Conservation (phyloP, 2,329 filamentous ascomycete species). For the Hirsutella minnesotensis region DNA sequence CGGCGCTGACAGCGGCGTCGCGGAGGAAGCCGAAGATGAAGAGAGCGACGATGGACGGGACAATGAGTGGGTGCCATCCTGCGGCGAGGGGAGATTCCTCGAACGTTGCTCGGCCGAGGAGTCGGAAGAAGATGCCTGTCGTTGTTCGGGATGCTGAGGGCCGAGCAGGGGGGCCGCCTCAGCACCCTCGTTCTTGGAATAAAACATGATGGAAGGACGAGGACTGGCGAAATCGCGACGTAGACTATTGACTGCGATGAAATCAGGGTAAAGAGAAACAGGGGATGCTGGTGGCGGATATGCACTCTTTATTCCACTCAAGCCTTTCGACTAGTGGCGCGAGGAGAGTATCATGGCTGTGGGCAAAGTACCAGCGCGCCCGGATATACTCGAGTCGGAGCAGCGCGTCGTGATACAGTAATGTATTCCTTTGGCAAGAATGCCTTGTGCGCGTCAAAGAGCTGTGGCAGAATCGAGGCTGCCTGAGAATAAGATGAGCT, state of each 20-base stretch:
- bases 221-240: too few species aligned
- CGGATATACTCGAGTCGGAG: too few species aligned
- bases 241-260: too few species aligned
- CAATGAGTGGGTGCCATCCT: too few species aligned
- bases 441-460: too few species aligned
- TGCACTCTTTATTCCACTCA: not conserved
- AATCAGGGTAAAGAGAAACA: too few species aligned
- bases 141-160: not conserved
- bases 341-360: not conserved
- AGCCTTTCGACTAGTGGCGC: not conserved
- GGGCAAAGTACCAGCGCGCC: too few species aligned
- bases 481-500: too few species aligned
- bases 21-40: not conserved
- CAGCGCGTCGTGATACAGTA: too few species aligned
- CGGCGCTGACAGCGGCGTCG: not conserved
- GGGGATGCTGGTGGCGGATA: not conserved
- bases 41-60: not conserved
- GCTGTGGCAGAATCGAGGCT: too few species aligned
- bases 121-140: not conserved
- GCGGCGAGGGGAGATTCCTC: not conserved
- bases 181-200: not conserved
- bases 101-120: not conserved
- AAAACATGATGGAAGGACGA: not conserved
- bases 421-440: too few species aligned
- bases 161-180: constrained; percentile 2